A percentile compares a stretch with the other conserved stretches of the same genome.
These are phyloP conservation scores for Daedaleopsis nitida DNA, from an alignment of 768 basidiomycete genomes.

Conservation along the genomic window DNA sequence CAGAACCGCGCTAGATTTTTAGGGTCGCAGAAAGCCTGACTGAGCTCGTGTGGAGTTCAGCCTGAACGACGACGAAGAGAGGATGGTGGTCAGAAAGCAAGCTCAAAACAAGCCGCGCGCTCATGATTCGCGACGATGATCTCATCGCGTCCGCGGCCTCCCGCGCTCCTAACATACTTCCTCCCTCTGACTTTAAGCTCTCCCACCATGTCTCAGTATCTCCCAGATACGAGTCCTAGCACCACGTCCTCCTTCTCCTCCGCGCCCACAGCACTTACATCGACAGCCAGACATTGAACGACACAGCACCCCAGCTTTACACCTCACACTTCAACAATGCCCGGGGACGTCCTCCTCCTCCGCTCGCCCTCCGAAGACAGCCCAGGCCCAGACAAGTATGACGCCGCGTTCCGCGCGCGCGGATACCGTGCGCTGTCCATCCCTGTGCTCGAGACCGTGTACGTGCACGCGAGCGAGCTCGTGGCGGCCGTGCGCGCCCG, in stretches of 20 bases:
- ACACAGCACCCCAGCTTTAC: not conserved
- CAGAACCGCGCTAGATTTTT: no score
- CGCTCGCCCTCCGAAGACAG: conserved; percentile 37
- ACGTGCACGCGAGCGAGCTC: conserved; percentile 52
- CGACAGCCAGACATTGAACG: not conserved
- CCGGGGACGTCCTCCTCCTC: conserved; percentile 43
- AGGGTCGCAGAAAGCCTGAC: not conserved
- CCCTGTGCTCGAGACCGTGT: conserved; percentile 69
- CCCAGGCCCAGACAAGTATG: conserved; percentile 55
- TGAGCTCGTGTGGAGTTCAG: no score
- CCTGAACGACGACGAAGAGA: not conserved
- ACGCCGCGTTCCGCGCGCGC: conserved; percentile 44
- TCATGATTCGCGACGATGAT: conserved; percentile 4
- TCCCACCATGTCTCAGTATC: no score
- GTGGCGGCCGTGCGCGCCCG: conserved; percentile 42
- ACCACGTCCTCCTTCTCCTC: no score
- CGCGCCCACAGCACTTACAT: not conserved
- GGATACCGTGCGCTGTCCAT: conserved; percentile 62
- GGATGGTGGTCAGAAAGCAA: not conserved
- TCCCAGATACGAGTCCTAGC: no score
- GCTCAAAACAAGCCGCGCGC: not conserved
- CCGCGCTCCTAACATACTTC: not conserved
- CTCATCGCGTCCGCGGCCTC: conserved; percentile 14
- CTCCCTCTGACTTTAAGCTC: no score
- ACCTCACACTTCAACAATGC: not conserved